These are phyloP conservation scores for Cercospora zeina DNA, from an alignment of 2,329 filamentous ascomycete species.

Conservation along the genomic window DNA sequence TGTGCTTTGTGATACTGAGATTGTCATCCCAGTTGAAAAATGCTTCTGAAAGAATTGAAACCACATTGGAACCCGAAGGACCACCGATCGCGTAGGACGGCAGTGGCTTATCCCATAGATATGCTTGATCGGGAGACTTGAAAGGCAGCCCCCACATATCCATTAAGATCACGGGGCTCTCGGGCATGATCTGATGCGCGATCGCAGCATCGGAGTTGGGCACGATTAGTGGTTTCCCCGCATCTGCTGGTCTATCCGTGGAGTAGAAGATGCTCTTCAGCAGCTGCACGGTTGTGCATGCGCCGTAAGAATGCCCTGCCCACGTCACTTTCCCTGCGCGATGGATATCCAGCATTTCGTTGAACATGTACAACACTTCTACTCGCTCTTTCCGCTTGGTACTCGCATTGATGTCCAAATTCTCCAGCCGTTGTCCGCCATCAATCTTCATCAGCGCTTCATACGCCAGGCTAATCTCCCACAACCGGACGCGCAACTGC, in stretches of 20 bases:
- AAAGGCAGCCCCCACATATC: slow-evolving; percentile 82
- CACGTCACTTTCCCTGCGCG: slow-evolving; percentile 72
- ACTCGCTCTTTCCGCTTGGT: slow-evolving; percentile 40
- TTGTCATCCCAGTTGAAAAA: slow-evolving; percentile 79
- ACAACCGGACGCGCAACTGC: slow-evolving; percentile 72
- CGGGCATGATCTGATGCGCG: slow-evolving; percentile 65
- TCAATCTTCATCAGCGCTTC: slow-evolving; percentile 69
- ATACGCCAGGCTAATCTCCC: slow-evolving; percentile 73
- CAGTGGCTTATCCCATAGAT: slow-evolving; percentile 70
- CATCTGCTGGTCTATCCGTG: slow-evolving; percentile 39
- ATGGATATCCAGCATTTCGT: slow-evolving; percentile 64
- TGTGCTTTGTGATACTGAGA: slow-evolving; percentile 65
- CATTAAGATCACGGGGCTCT: slow-evolving; percentile 66
- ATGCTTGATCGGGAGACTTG: slow-evolving; percentile 60
- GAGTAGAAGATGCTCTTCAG: slow-evolving; percentile 77
- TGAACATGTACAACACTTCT: slow-evolving; percentile 60
- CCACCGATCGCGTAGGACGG: slow-evolving; percentile 63
- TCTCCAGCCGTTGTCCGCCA: slow-evolving; percentile 50
- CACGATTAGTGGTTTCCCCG: slow-evolving; percentile 61
- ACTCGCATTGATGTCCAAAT: slow-evolving; percentile 48
- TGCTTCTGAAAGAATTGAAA: slow-evolving; percentile 72
- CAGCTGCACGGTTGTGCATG: slow-evolving; percentile 71
- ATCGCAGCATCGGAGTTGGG: slow-evolving; percentile 60
- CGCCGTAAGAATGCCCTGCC: slow-evolving; percentile 79
- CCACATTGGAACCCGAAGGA: slow-evolving; percentile 56